A percentile compares a stretch with the other conserved stretches of the same genome.
phyloP scores from a whole-genome alignment of 257 asterid genomes.

The Ophiorrhiza pumila region DNA sequence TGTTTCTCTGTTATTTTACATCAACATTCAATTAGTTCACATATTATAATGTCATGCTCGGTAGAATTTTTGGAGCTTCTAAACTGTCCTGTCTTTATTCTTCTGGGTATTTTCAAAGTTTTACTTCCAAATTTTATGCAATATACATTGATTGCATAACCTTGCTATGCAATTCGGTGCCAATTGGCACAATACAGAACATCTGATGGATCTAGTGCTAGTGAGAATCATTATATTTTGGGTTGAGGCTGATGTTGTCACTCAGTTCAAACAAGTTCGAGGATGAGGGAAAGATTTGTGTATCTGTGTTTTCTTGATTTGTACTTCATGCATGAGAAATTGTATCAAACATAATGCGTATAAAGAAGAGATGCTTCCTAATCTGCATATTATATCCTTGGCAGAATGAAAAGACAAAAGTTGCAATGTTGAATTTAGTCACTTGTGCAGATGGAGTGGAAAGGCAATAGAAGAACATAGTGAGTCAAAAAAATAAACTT shows the following conservation, averaged over 20 bases:
- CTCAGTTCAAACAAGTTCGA: too few species aligned
- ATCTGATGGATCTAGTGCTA: background rate
- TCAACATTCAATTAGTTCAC: background rate
- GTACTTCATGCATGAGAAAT: too few species aligned
- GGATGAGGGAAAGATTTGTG: too few species aligned
- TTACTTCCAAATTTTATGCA: background rate
- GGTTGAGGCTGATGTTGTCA: background rate
- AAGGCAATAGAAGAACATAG: too few species aligned
- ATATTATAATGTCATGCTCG: background rate
- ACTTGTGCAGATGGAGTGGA: background rate
- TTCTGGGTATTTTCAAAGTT: too few species aligned
- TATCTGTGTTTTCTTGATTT: too few species aligned
- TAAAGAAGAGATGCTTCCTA: too few species aligned
- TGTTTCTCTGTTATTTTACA: background rate
- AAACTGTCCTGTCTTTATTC: background rate
- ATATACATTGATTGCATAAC: background rate
- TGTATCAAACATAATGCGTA: too few species aligned
- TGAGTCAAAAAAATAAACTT: too few species aligned
- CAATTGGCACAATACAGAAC: background rate
- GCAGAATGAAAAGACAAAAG: too few species aligned
- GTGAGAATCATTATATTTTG: background rate
- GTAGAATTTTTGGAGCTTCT: background rate
- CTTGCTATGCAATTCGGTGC: background rate
- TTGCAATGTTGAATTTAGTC: too few species aligned
- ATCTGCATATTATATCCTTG: too few species aligned